Evolutionary conservation across 257 asterid genomes (phyloP), one percentile per base, ranked within the genome.

Genomic region (Vinca minor): DNA sequence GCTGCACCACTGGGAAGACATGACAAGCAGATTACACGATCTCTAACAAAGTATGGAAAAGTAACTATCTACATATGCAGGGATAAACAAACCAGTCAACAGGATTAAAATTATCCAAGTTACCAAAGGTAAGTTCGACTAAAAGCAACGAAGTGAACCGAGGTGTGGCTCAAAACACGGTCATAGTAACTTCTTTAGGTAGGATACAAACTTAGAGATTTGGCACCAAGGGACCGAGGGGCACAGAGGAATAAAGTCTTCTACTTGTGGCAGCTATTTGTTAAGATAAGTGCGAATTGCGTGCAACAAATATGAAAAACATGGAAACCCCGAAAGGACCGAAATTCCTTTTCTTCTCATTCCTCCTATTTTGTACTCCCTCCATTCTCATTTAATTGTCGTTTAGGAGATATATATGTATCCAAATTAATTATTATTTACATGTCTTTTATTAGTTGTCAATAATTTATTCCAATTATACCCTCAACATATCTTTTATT

Each of bases 1-100:
- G 94, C 76, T 80, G 96, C 72, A 82, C 89, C 76, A 89, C 97
- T 85, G 87, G 48, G 66, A 38, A 72, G 71, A 69, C 25, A 67
- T 48, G 66, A 70, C 70, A 71, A 53, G 35, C 73, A 62, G 56
- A 20, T 4, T n/a, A 53, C 49, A 61, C 10, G 20, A 57, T 62
- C 57, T 57, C 47, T 23, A 10, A 14, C 8, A 8, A 18, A 31
- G 14, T 29, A 17, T 29, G 42, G 26, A 15, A 57, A 34, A 21
- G 71, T 32, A 49, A 57, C 23, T n/a, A 4, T 49, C 36, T 42
- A 45, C n/a, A n/a, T 34, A 20, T 42, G 32, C 23, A 25, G 14
- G 11, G 38, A 28, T 41, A 17, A 45, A 54, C 26, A 67, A 44
- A 56, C 46, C 45, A 14, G 25, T 31, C 45, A 67, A 32, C 11